Base-by-base conservation (phyloP, 768 basidiomycete species). In the Floccularia luteovirens region DNA sequence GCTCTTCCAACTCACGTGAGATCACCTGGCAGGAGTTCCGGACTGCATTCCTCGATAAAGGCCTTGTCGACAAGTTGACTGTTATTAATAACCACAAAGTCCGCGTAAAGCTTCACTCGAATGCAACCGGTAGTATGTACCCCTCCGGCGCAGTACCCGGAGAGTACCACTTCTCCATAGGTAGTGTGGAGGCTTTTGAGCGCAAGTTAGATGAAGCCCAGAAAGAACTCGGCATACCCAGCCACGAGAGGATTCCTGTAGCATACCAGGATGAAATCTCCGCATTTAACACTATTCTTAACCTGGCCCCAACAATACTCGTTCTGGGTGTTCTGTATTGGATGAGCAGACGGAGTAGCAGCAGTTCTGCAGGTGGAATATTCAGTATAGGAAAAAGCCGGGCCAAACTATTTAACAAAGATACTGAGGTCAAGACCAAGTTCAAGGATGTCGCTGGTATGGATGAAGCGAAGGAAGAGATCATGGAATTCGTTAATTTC, bases 21-120 rank as follows among this genome's bases (percentile, higher is more conserved):
- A 98, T 99, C 49, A 99, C 96, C 47, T 99, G 96, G 94, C 93
- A 97, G 63, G 96, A 98, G 62, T 99, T 99, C 69, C 81, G 92
- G 38, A 93, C 90, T 32, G 90, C 91, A 7, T 90, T 99, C 70
- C 82, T 99, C 33, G 86, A 94, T 62, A 92, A 93, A 57, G 94
- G 91, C 31, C 76, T 97, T 39, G 94, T 99, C 25, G 92, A 97
- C 50, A 91, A 82, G 54, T 80, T 98, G 42, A 75, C 80, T 39
- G 94, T 98, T 43, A 75, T 97, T 56, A 98, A 97, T 59, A 78
- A 90, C 21, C 77, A 77, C 45, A 85, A 76, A 54, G 94, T 98
- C 41, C 87, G 93, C 42, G 82, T 98, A 52, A 87, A 90, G 58
- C 71, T 97, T 11, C 92, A 94, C 62, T 81, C 90, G 5, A 93